Evolutionary conservation across 2,329 filamentous ascomycete species (phyloP), one percentile per base, ranked within the genome.

Genomic region (Calonectria montana): DNA sequence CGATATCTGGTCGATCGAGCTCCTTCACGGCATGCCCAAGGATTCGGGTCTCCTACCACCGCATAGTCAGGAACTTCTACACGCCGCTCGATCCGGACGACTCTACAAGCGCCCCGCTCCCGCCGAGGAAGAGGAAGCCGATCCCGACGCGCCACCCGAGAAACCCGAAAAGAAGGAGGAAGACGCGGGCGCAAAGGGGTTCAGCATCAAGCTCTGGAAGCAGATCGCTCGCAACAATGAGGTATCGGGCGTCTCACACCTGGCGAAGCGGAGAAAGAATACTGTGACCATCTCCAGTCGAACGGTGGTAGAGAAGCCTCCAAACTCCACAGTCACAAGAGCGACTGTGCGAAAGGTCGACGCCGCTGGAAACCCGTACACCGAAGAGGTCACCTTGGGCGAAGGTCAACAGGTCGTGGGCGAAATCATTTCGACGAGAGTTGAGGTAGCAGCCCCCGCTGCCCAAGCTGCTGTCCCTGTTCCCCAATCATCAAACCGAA

Each of bases 341-440:
- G 94, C 94, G 0, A 97, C 93, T 25, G 94, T 98, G 65, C 91
- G 94, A 77, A 92, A 93, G 75, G 86, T 93, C 13, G 94, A 97
- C 80, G 92, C 93, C 5, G 91, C 91, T 1, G 96, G 96, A 27
- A 96, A 96, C 77, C 89, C 94, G 12, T 94, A 94, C 72, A 92
- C 96, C 2, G 95, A 97, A 82, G 94, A 97, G 78, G 91, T 97
- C 9, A 93, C 94, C 23, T 89, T 97, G 4, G 90, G 91, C 6
- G 94, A 96, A 69, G 95, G 95, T 0, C 94, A 97, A 80, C 86
- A 87, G 6, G 89, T 97, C 0, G 94, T 96, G 74, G 95, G 95
- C 69, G 95, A 98, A 80, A 92, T 98, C 63, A 90, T 94, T 70
- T 88, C 89, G 0, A 91, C 89, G 1, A 87, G 87, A 8, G 84